Conservation (phyloP, 305 asterid species). For the Fraxinus albicans region DNA sequence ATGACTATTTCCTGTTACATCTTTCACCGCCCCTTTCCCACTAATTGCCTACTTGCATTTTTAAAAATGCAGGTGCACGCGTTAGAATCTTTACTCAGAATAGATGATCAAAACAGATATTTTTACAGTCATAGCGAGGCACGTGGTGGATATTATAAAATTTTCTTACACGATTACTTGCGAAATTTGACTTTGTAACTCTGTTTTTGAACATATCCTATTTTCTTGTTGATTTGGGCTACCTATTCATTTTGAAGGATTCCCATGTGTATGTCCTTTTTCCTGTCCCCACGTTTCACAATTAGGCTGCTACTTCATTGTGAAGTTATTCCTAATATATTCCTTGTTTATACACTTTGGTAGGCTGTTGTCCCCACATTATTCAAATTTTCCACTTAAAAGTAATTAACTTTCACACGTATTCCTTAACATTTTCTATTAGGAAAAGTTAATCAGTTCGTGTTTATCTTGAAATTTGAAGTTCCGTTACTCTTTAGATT, state of each 20-base stretch:
- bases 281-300: too few relatives aligned
- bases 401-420: background rate
- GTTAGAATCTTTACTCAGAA: background rate
- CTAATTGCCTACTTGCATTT: background rate
- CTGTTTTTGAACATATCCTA: background rate
- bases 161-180: background rate
- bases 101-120: background rate
- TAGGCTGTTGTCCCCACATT: background rate
- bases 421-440: background rate
- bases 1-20: background rate
- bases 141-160: background rate
- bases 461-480: too few relatives aligned
- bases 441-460: background rate
- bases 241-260: background rate
- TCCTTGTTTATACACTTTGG: background rate
- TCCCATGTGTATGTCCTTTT: too few relatives aligned
- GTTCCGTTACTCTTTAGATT: background rate
- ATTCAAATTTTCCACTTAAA: background rate
- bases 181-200: background rate
- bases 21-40: background rate
- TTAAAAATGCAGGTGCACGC: background rate
- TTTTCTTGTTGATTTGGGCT: background rate
- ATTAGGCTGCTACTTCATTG: background rate
- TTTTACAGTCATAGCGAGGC: background rate
- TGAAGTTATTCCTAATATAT: background rate